Conservation (phyloP, 1,284 basidiomycete species). For the Apiotrichum brassicae region DNA sequence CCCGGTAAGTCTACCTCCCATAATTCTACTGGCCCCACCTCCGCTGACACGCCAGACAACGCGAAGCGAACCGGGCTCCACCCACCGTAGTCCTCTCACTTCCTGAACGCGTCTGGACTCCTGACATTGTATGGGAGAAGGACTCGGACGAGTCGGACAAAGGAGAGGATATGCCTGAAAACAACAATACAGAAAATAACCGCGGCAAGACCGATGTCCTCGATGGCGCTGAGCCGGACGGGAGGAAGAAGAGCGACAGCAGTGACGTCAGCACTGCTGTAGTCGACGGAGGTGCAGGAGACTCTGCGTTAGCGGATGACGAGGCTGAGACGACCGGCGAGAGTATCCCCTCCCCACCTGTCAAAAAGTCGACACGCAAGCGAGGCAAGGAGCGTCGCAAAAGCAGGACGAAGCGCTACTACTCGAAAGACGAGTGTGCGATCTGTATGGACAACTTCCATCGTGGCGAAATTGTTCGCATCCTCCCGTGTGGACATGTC, state of each 20-base stretch:
- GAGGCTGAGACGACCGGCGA: constrained; percentile 1
- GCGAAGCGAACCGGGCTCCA: constrained; percentile 45
- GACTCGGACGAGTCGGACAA: constrained; percentile 24
- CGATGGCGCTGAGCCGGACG: not conserved
- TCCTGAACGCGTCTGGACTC: constrained; percentile 45
- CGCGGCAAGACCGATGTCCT: not conserved
- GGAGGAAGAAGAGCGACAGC: not conserved
- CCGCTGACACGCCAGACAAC: constrained; percentile 28
- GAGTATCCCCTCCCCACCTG: not conserved
- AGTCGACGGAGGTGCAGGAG: not conserved
- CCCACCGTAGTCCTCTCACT: constrained; percentile 43
- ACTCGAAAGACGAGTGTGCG: constrained; percentile 62
- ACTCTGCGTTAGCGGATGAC: constrained; percentile 1
- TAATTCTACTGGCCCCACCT: too few relatives aligned
- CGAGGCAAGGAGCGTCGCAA: constrained; percentile 14
- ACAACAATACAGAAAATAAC: not conserved
- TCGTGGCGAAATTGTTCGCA: constrained; percentile 76
- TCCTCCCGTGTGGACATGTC: constrained; percentile 82
- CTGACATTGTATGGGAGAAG: constrained; percentile 48
- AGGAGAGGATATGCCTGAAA: constrained; percentile 4
- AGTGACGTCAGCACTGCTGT: not conserved
- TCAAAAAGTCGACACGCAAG: not conserved
- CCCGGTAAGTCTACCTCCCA: constrained; percentile 27
- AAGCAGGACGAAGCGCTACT: constrained; percentile 31
- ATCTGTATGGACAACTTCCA: constrained; percentile 81